These are phyloP conservation scores for Fusarium palustre DNA, from an alignment of 2,329 filamentous ascomycete genomes.

Conservation along the genomic window DNA sequence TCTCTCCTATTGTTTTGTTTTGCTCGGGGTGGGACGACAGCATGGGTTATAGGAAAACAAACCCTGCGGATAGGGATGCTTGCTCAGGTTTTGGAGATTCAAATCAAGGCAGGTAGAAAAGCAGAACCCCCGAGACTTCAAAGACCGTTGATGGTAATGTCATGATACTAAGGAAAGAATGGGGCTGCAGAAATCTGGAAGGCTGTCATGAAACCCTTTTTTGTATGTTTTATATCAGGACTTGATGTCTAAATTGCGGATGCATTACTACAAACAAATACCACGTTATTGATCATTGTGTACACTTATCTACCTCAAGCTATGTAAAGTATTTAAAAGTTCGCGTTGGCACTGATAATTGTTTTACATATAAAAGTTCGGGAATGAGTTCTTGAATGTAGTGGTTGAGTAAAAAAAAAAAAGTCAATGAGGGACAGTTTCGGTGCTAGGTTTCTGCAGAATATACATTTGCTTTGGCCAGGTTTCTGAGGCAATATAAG, in stretches of 20 bases:
- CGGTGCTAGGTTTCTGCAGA: background rate
- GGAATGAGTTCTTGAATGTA: background rate
- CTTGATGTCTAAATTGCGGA: conserved; percentile 24
- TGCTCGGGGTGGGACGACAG: conserved; percentile 16
- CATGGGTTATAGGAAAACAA: conserved; percentile 29
- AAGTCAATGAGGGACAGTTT: too few relatives aligned
- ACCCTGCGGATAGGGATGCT: conserved; percentile 3
- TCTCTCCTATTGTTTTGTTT: conserved; percentile 29
- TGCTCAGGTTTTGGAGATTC: conserved; percentile 38
- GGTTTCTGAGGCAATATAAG: background rate
- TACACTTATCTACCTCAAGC: background rate
- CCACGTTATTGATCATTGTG: conserved; percentile 2
- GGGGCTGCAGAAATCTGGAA: conserved; percentile 22
- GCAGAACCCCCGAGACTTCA: conserved; percentile 4
- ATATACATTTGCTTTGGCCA: background rate
- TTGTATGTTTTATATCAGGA: conserved; percentile 42
- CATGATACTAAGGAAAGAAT: conserved; percentile 10
- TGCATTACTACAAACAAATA: conserved; percentile 26
- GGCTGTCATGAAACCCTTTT: conserved; percentile 25
- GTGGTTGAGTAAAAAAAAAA: background rate
- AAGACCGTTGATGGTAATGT: conserved; percentile 13
- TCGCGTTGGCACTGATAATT: background rate
- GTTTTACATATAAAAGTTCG: background rate
- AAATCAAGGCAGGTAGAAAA: conserved; percentile 11
- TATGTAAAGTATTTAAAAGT: background rate